Conservation (phyloP, 2,329 filamentous ascomycete species). For the Aspergillus phoenicis region DNA sequence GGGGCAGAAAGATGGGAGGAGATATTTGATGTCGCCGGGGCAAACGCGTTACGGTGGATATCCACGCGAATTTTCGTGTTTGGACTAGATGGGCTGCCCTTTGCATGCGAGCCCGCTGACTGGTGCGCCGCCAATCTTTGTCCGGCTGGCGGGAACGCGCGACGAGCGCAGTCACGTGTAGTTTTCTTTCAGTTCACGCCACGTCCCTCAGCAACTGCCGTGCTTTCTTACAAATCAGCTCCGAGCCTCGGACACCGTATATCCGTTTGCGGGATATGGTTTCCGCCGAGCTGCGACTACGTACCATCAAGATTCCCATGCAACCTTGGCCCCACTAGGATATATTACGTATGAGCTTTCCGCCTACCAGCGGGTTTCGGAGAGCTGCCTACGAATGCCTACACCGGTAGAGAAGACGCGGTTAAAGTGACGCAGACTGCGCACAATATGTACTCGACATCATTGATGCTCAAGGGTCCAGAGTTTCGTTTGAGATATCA, state of each 20-base stretch:
- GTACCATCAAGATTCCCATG: not conserved
- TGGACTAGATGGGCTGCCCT: conserved; percentile 32
- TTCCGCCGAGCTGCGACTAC: not conserved
- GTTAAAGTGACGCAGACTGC: no score
- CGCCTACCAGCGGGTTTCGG: no score
- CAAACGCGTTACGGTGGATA: conserved; percentile 35
- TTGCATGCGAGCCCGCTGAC: conserved; percentile 9
- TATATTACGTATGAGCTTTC: no score
- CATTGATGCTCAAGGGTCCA: no score
- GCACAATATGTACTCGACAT: no score
- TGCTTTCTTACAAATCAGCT: conserved; percentile 6
- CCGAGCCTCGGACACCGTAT: not conserved
- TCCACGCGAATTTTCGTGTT: conserved; percentile 41
- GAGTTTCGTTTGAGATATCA: not conserved
- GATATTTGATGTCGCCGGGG: conserved; percentile 38
- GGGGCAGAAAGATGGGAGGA: conserved; percentile 26
- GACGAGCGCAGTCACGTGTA: conserved; percentile 26
- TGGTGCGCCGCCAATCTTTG: conserved; percentile 2
- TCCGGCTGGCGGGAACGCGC: conserved; percentile 20
- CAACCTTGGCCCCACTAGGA: not conserved
- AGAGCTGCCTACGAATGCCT: no score
- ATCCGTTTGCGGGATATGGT: not conserved
- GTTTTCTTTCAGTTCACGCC: conserved; percentile 7
- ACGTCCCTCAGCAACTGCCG: not conserved
- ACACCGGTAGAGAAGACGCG: no score